Evolutionary conservation across 163 green algal species (phyloP).

Genomic region (Chloroidium sp.): DNA sequence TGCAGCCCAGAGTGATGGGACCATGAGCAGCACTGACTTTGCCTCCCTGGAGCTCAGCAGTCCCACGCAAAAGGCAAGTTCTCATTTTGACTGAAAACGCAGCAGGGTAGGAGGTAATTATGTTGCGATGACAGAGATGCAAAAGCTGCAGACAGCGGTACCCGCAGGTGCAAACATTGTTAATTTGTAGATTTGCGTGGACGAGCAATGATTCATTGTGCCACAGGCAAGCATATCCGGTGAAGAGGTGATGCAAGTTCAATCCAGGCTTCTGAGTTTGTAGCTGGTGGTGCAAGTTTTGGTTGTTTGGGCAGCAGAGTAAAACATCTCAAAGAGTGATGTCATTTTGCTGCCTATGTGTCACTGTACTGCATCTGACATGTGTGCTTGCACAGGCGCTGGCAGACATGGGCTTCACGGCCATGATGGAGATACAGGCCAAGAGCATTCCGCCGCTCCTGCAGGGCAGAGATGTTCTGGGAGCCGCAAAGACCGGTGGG

Average conservation of each 20-base stretch:
- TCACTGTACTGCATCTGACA: neutral
- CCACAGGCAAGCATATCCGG: neutral
- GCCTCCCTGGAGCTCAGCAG: slow-evolving; percentile 55
- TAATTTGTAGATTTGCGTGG: too few relatives aligned
- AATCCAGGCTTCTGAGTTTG: neutral
- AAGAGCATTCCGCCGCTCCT: slow-evolving; percentile 89
- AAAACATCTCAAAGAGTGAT: neutral
- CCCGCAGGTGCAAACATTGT: too few relatives aligned
- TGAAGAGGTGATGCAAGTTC: neutral
- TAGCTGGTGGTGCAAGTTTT: neutral
- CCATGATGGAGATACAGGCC: slow-evolving; percentile 96
- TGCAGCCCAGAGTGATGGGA: too few relatives aligned
- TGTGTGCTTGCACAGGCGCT: slow-evolving; percentile 41
- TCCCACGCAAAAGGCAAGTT: slow-evolving; percentile 39
- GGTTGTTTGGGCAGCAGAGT: neutral
- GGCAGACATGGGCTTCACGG: slow-evolving; percentile 67
- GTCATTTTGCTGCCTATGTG: neutral
- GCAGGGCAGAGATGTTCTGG: slow-evolving; percentile 85
- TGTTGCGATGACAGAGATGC: too few relatives aligned
- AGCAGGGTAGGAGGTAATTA: too few relatives aligned
- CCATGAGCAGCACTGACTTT: slow-evolving; percentile 36
- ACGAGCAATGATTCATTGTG: neutral
- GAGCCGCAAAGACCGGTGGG: slow-evolving; percentile 79
- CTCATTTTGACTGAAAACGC: neutral
- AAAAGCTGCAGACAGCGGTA: too few relatives aligned